phyloP scores from a whole-genome alignment of 108 stramenopile genomes.

The Fistulifera solaris region DNA sequence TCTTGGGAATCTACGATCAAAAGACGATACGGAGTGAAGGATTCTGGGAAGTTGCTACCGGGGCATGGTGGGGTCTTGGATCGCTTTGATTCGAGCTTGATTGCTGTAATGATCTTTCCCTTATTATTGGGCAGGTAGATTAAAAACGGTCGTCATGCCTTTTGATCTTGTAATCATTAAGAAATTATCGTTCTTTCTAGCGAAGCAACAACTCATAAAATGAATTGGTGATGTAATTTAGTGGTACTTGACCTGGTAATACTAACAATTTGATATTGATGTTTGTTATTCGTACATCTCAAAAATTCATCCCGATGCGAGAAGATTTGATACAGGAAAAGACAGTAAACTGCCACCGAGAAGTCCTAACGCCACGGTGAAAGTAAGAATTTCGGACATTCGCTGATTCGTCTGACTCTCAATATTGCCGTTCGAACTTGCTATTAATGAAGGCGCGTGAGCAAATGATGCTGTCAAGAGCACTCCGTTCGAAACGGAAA shows the following conservation, averaged over 20 bases:
- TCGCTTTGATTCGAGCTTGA: constrained; percentile 71
- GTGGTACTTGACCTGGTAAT: too few relatives aligned
- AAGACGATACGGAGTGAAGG: constrained; percentile 50
- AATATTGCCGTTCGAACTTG: constrained; percentile 2
- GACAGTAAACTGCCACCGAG: constrained; percentile 31
- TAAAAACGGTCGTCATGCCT: too few relatives aligned
- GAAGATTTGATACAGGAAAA: constrained; percentile 22
- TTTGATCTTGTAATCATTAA: too few relatives aligned
- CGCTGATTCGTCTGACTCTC: constrained; percentile 18
- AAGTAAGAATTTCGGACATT: constrained; percentile 35
- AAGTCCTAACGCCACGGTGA: constrained; percentile 33
- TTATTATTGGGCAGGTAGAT: background rate
- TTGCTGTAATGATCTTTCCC: constrained; percentile 51
- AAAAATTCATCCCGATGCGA: background rate
- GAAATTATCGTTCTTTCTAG: too few relatives aligned
- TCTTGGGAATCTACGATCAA: constrained; percentile 71
- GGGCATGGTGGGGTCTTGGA: constrained; percentile 83
- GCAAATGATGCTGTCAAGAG: constrained; percentile 28
- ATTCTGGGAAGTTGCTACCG: constrained; percentile 62
- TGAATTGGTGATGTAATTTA: too few relatives aligned
- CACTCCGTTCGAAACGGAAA: constrained; percentile 39
- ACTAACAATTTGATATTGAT: too few relatives aligned
- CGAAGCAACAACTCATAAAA: too few relatives aligned
- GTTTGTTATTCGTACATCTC: too few relatives aligned
- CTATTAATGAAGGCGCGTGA: constrained; percentile 19